A percentile compares a stretch with the other conserved stretches of the same genome.
These are phyloP conservation scores for Pachysolen tannophilus DNA, from an alignment of 805 yeast genomes.

Conservation along the genomic window DNA sequence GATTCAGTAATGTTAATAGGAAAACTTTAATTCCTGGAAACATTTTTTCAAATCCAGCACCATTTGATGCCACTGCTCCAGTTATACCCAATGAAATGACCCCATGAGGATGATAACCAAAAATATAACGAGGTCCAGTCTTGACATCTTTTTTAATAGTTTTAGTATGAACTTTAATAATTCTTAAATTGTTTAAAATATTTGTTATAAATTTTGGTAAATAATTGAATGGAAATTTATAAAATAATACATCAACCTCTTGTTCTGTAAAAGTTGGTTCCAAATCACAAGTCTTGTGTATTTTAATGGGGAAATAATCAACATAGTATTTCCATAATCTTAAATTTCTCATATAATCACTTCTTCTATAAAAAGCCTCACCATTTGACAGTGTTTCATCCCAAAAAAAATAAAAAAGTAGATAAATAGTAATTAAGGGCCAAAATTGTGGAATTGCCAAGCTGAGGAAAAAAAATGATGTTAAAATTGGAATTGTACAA, in stretches of 20 bases:
- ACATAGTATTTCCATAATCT: conserved; percentile 66
- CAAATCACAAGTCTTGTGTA: conserved; percentile 61
- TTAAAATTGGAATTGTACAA: conserved; percentile 54
- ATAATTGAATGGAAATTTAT: conserved; percentile 9
- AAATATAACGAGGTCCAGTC: conserved; percentile 71
- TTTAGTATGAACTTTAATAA: conserved; percentile 4
- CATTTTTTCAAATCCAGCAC: conserved; percentile 53
- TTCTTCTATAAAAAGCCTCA: conserved; percentile 46
- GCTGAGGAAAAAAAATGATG: conserved; percentile 45
- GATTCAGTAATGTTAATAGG: conserved; percentile 72
- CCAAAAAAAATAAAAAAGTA: conserved; percentile 42
- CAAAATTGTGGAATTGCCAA: conserved; percentile 58
- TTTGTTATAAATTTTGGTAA: conserved; percentile 7
- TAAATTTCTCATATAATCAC: conserved; percentile 47
- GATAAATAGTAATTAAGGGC: conserved; percentile 60
- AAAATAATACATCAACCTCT: conserved; percentile 9
- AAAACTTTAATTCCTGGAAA: conserved; percentile 84
- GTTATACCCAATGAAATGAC: conserved; percentile 88
- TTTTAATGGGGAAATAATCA: conserved; percentile 68
- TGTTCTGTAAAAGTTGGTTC: conserved; percentile 60
- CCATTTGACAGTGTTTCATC: conserved; percentile 78
- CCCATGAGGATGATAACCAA: conserved; percentile 96
- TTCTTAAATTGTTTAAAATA: not conserved
- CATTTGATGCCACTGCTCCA: conserved; percentile 78
- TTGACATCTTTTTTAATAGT: conserved; percentile 20